phyloP scores from a whole-genome alignment of 2,329 filamentous ascomycete species.

The Pseudodiploospora longispora region DNA sequence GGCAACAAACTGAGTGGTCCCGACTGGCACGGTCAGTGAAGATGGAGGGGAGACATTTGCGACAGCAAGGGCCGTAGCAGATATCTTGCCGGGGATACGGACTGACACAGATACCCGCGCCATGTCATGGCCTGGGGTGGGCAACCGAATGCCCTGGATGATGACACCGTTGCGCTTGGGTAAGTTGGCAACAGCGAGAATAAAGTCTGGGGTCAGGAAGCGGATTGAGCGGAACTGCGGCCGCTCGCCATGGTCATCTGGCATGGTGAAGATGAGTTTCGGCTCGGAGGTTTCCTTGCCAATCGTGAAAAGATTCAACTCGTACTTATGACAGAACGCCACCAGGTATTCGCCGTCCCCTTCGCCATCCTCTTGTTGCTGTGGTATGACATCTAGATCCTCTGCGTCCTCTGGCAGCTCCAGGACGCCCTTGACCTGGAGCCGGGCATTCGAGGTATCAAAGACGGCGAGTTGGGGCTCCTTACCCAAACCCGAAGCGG shows the following conservation, averaged over 20 bases:
- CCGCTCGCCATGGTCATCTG: constrained; percentile 36
- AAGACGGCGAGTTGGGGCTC: constrained; percentile 76
- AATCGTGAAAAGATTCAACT: constrained; percentile 61
- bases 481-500: constrained; percentile 69
- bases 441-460: constrained; percentile 43
- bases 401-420: constrained; percentile 50
- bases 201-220: constrained; percentile 49
- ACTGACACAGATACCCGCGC: constrained; percentile 44
- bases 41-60: constrained; percentile 55
- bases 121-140: constrained; percentile 26
- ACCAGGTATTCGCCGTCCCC: constrained; percentile 58
- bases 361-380: constrained; percentile 28
- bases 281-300: constrained; percentile 40
- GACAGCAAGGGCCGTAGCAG: constrained; percentile 71
- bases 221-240: constrained; percentile 51
- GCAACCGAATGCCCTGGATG: constrained; percentile 49
- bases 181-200: constrained; percentile 50
- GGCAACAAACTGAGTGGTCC: constrained; percentile 68
- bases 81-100: constrained; percentile 58
- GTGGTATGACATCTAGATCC: constrained; percentile 57
- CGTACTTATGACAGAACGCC: constrained; percentile 69
- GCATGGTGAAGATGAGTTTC: constrained; percentile 47
- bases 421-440: constrained; percentile 40
- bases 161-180: constrained; percentile 50
- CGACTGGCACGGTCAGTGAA: constrained; percentile 41